phyloP scores from a whole-genome alignment of 495 filamentous ascomycete genomes.

The Hypoxylon fuscum region DNA sequence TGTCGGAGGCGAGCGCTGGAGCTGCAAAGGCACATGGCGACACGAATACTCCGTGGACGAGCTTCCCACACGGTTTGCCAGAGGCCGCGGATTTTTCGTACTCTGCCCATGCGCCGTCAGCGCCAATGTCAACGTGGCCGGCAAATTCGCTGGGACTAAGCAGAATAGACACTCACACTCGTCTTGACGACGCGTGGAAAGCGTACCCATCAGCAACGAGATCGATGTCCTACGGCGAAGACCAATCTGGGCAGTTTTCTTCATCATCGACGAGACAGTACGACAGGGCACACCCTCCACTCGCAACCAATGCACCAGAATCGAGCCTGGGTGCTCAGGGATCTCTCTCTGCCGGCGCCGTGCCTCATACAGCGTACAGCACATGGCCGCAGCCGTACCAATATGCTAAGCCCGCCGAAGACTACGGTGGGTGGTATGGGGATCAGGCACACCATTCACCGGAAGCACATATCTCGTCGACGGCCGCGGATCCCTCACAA shows the following conservation, averaged over 20 bases:
- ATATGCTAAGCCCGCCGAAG: slow-evolving; percentile 49
- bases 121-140: slow-evolving; percentile 52
- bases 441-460: slow-evolving; percentile 44
- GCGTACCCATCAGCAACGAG: slow-evolving; percentile 51
- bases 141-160: slow-evolving; percentile 24
- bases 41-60: slow-evolving; percentile 49
- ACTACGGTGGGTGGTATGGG: slow-evolving; percentile 55
- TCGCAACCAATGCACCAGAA: slow-evolving; percentile 45
- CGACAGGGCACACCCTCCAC: slow-evolving; percentile 50
- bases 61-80: slow-evolving; percentile 51
- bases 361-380: slow-evolving; percentile 50
- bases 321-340: slow-evolving; percentile 44
- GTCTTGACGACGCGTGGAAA: slow-evolving; percentile 45
- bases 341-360: slow-evolving; percentile 54
- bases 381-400: slow-evolving; percentile 57
- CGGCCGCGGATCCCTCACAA: slow-evolving; percentile 40
- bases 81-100: slow-evolving; percentile 54
- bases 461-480: slow-evolving; percentile 38
- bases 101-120: slow-evolving; percentile 47
- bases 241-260: slow-evolving; percentile 40
- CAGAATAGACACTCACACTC: slow-evolving; percentile 24
- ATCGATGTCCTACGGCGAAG: slow-evolving; percentile 56
- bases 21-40: slow-evolving; percentile 47
- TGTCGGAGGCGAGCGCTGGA: slow-evolving; percentile 49
- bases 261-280: slow-evolving; percentile 34